Evolutionary conservation across 2,329 filamentous ascomycete genomes (phyloP).

Genomic region (Curvularia verruculosa): DNA sequence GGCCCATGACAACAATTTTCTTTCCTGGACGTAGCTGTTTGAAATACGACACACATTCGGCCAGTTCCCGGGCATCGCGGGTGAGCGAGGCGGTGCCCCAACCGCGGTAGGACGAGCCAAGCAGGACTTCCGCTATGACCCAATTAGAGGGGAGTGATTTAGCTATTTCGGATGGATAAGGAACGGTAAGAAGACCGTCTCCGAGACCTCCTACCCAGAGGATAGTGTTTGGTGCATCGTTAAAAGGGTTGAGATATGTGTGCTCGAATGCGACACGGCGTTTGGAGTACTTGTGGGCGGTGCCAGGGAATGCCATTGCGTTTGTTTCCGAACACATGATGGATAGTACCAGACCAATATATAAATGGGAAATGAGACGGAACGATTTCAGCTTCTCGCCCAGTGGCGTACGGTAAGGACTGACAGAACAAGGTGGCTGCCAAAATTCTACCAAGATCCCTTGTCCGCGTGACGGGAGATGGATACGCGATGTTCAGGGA

Average conservation of each 20-base stretch:
- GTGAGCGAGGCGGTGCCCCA: slow-evolving; percentile 62
- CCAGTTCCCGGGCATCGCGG: slow-evolving; percentile 62
- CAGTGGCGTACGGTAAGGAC: not conserved
- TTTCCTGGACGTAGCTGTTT: slow-evolving; percentile 48
- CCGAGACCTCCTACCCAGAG: slow-evolving; percentile 73
- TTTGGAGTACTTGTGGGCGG: slow-evolving; percentile 51
- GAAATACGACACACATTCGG: slow-evolving; percentile 59
- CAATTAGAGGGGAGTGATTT: slow-evolving; percentile 57
- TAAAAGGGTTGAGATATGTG: slow-evolving; percentile 35
- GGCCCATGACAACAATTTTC: slow-evolving; percentile 71
- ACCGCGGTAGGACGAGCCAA: slow-evolving; percentile 60
- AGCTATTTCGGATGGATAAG: slow-evolving; percentile 62
- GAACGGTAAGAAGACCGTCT: slow-evolving; percentile 70
- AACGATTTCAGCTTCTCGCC: not conserved
- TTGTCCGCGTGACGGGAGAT: not conserved
- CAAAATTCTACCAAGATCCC: not conserved
- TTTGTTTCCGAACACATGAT: not conserved
- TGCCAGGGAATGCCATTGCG: slow-evolving; percentile 46
- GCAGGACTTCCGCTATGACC: slow-evolving; percentile 59
- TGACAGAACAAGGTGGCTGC: not conserved
- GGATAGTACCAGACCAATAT: not conserved
- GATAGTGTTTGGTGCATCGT: slow-evolving; percentile 59
- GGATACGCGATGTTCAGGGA: slow-evolving; percentile 5
- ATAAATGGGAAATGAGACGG: not conserved
- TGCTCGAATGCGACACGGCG: slow-evolving; percentile 56